Conservation (phyloP, 192 early-diverging fungal genomes). For the Coemansia javaensis region DNA sequence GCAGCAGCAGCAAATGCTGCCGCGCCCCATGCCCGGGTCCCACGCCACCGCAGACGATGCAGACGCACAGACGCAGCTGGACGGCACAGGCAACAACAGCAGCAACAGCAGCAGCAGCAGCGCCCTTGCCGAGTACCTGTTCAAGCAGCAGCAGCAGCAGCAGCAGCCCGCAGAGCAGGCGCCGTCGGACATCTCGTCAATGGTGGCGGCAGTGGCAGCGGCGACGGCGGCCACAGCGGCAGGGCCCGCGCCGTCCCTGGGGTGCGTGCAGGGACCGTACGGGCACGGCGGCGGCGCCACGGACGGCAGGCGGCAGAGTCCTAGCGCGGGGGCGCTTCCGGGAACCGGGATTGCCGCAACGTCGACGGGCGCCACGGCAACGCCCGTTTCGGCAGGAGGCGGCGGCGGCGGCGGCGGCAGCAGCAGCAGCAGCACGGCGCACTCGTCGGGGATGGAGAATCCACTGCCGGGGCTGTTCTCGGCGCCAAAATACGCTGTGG, state of each 20-base stretch:
- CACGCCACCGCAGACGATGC: constrained; percentile 8
- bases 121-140: constrained; percentile 36
- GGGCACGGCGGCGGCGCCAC: constrained; percentile 12
- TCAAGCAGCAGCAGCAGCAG: constrained; percentile 24
- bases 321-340: constrained; percentile 34
- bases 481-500: constrained; percentile 35
- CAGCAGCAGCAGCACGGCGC: too few relatives aligned
- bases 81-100: constrained; percentile 10
- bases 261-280: constrained; percentile 11
- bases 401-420: too few relatives aligned
- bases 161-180: not conserved
- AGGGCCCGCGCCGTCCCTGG: too few relatives aligned
- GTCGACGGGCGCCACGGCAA: constrained; percentile 6
- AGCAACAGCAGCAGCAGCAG: constrained; percentile 11
- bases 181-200: constrained; percentile 23
- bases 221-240: constrained; percentile 12
- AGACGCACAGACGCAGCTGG: constrained; percentile 11
- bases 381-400: constrained; percentile 12
- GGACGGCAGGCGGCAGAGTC: constrained; percentile 20
- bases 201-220: constrained; percentile 40
- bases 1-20: not conserved
- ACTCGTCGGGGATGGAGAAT: constrained; percentile 10
- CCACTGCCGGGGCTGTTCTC: constrained; percentile 40
- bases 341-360: constrained; percentile 13
- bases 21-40: constrained; percentile 1